These are phyloP conservation scores for Fusarium musae DNA, from an alignment of 2,329 filamentous ascomycete species.

Conservation along the genomic window DNA sequence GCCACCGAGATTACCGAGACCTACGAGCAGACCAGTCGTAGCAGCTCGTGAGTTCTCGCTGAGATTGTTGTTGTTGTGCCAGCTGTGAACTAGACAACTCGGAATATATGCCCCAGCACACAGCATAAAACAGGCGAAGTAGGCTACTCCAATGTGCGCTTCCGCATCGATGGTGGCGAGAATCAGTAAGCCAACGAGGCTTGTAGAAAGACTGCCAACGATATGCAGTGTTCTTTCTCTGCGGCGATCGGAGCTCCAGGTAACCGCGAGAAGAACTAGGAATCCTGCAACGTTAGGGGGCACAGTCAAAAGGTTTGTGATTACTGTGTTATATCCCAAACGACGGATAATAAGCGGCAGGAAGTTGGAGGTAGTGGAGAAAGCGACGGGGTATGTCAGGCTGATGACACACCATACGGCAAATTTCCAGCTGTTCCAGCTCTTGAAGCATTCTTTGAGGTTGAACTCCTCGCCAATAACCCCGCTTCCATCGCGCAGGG, in stretches of 20 bases:
- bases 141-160: slow-evolving; percentile 52
- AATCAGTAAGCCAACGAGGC: background rate
- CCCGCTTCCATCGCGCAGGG: background rate
- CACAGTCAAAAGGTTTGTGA: background rate
- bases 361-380: background rate
- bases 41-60: slow-evolving; percentile 60
- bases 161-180: background rate
- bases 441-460: background rate
- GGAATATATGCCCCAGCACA: slow-evolving; percentile 58
- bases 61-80: slow-evolving; percentile 65
- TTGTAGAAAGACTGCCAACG: background rate
- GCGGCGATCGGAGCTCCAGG: background rate
- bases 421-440: background rate
- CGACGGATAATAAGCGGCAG: slow-evolving; percentile 1
- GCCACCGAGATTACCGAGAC: slow-evolving; percentile 60
- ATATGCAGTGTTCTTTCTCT: slow-evolving; percentile 4
- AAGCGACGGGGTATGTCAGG: background rate
- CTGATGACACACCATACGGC: background rate
- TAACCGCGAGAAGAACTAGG: background rate
- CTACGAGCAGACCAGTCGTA: slow-evolving; percentile 59
- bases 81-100: slow-evolving; percentile 58
- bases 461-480: background rate
- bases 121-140: slow-evolving; percentile 62
- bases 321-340: background rate
- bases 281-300: background rate